These are phyloP conservation scores for Neonectria neomacrospora DNA, from an alignment of 2,329 filamentous ascomycete genomes.

Conservation along the genomic window DNA sequence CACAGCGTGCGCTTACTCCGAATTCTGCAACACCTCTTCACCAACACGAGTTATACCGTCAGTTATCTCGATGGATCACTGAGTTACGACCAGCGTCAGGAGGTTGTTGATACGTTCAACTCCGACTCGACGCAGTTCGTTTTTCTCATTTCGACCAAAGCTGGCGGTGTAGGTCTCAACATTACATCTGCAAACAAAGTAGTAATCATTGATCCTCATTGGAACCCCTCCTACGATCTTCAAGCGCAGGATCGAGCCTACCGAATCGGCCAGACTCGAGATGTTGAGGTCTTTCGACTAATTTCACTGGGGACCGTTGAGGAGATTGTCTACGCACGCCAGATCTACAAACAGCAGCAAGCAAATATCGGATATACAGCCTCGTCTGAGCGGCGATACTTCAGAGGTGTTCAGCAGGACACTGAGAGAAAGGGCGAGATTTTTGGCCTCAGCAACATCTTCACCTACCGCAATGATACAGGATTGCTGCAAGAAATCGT, in stretches of 20 bases:
- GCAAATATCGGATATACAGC: conserved; percentile 97
- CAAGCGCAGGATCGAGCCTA: conserved; percentile 98
- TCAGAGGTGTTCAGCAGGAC: conserved; percentile 91
- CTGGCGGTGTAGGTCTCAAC: conserved; percentile 93
- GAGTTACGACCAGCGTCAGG: conserved; percentile 83
- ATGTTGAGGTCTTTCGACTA: conserved; percentile 95
- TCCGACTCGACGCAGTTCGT: conserved; percentile 88
- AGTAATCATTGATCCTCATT: conserved; percentile 95
- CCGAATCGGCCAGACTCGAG: conserved; percentile 89
- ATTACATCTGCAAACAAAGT: conserved; percentile 99
- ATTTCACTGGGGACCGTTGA: conserved; percentile 93
- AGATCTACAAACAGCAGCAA: conserved; percentile 99
- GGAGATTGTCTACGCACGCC: conserved; percentile 95
- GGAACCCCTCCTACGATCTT: conserved; percentile 95
- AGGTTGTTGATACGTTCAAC: conserved; percentile 91
- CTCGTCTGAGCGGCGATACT: conserved; percentile 91
- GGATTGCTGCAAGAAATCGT: conserved; percentile 93
- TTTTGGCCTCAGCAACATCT: conserved; percentile 89
- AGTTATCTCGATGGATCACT: conserved; percentile 91
- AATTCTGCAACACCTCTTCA: conserved; percentile 87
- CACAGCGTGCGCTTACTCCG: conserved; percentile 87
- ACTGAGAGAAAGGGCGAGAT: conserved; percentile 89
- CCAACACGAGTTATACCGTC: conserved; percentile 88
- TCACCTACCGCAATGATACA: conserved; percentile 82
- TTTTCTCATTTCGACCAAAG: conserved; percentile 93